phyloP scores from a whole-genome alignment of 2,329 filamentous ascomycete genomes.

The Leptodontidium sp. region DNA sequence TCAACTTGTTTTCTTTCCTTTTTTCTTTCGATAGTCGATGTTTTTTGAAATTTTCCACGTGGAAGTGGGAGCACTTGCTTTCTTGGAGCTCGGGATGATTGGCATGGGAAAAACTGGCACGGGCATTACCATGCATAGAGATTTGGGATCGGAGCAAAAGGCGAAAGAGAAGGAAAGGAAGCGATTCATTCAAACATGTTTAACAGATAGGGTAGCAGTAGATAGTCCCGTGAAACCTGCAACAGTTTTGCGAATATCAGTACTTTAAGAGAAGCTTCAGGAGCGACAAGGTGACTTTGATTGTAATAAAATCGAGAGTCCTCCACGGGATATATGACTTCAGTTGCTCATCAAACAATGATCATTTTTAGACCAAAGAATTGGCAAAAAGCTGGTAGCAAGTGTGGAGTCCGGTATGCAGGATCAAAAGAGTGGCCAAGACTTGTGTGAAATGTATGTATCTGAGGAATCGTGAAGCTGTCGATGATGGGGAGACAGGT shows the following conservation, averaged over 20 bases:
- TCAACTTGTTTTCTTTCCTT: background rate
- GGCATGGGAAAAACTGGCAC: background rate
- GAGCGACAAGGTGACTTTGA: background rate
- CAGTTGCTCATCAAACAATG: too few relatives aligned
- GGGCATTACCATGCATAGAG: constrained; percentile 3
- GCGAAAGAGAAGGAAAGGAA: background rate
- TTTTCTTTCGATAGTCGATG: background rate
- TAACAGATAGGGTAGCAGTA: background rate
- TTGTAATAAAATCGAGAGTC: background rate
- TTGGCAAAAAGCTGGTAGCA: too few relatives aligned
- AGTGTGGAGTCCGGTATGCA: too few relatives aligned
- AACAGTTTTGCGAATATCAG: background rate
- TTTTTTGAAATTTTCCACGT: background rate
- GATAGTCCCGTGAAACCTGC: background rate
- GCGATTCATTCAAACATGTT: background rate
- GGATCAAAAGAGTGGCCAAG: too few relatives aligned
- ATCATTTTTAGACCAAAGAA: too few relatives aligned
- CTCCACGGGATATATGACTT: too few relatives aligned
- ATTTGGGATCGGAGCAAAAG: background rate
- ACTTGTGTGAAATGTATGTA: too few relatives aligned
- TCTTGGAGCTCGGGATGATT: constrained; percentile 10
- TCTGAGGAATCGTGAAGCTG: too few relatives aligned
- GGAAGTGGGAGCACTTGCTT: constrained; percentile 7
- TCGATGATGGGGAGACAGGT: too few relatives aligned
- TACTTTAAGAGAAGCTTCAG: background rate